Evolutionary conservation across 2,329 filamentous ascomycete species (phyloP).

Genomic region (Sphaerulina vaccinii): DNA sequence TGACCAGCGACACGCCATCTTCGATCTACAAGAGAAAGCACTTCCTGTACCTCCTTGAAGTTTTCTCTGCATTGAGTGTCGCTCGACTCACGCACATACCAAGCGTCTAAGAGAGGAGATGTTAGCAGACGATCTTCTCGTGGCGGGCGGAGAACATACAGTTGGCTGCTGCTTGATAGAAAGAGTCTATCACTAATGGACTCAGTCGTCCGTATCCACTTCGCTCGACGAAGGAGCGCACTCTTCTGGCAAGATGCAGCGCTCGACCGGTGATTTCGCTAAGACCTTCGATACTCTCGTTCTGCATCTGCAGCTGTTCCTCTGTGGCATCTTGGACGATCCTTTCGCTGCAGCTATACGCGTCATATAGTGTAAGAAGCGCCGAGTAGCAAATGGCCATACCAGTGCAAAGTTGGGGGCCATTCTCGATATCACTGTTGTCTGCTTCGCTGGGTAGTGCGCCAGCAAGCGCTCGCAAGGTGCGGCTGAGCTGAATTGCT

Average conservation of each 20-base stretch:
- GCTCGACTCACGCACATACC: slow-evolving; percentile 37
- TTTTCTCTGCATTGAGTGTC: slow-evolving; percentile 24
- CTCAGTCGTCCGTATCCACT: slow-evolving; percentile 19
- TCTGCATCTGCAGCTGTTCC: slow-evolving; percentile 39
- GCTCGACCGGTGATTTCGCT: slow-evolving; percentile 21
- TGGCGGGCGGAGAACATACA: slow-evolving; percentile 23
- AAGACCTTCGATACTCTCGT: slow-evolving; percentile 34
- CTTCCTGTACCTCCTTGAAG: slow-evolving; percentile 29
- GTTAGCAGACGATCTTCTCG: background rate
- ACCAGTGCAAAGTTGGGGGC: slow-evolving; percentile 30
- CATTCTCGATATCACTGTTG: slow-evolving; percentile 17
- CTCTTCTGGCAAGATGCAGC: slow-evolving; percentile 22
- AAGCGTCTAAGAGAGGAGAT: slow-evolving; percentile 26
- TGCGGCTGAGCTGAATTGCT: slow-evolving; percentile 38
- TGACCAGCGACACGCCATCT: slow-evolving; percentile 32
- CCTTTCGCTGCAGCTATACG: slow-evolving; percentile 36
- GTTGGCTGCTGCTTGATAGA: slow-evolving; percentile 40
- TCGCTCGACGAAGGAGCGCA: slow-evolving; percentile 18
- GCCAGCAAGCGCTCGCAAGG: slow-evolving; percentile 34
- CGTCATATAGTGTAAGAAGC: slow-evolving; percentile 36
- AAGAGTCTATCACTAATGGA: slow-evolving; percentile 33
- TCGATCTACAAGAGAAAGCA: slow-evolving; percentile 23
- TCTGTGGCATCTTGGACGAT: slow-evolving; percentile 32
- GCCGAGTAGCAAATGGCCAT: slow-evolving; percentile 39
- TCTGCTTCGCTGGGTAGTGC: slow-evolving; percentile 32